Conservation (phyloP, 345 rosid species). For the Tarenaya hassleriana region DNA sequence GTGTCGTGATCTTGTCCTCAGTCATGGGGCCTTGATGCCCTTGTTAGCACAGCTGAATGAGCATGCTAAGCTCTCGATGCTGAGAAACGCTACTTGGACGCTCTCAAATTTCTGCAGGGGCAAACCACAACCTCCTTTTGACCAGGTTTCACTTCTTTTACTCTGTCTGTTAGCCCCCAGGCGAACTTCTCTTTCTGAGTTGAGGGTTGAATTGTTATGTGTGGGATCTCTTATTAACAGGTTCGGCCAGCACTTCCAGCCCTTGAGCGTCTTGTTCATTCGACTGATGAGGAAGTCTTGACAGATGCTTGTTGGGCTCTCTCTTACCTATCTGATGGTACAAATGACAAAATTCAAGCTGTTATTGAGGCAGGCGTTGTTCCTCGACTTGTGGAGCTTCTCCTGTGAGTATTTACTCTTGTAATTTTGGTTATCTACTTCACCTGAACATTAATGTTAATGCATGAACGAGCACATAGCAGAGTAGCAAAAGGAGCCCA, state of each 20-base stretch:
- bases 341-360: slow-evolving; percentile 93
- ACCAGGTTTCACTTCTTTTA: slow-evolving; percentile 68
- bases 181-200: too few species aligned
- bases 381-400: slow-evolving; percentile 75
- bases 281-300: slow-evolving; percentile 91
- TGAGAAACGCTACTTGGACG: slow-evolving; percentile 88
- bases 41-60: slow-evolving; percentile 60
- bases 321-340: too few species aligned
- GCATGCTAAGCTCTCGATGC: slow-evolving; percentile 69
- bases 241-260: slow-evolving; percentile 91
- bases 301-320: slow-evolving; percentile 99
- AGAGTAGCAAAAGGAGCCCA: slow-evolving; percentile 14
- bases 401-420: slow-evolving; percentile 48
- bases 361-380: slow-evolving; percentile 88
- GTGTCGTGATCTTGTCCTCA: slow-evolving; percentile 71
- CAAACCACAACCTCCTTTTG: slow-evolving; percentile 71
- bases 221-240: too few species aligned
- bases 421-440: neutral
- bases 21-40: slow-evolving; percentile 53
- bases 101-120: slow-evolving; percentile 83
- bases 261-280: slow-evolving; percentile 71
- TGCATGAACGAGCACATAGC: slow-evolving; percentile 18
- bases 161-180: too few species aligned
- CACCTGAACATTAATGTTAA: neutral
- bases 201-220: too few species aligned